These are phyloP conservation scores for Ophiostoma sp. DNA, from an alignment of 2,329 filamentous ascomycete species.

Conservation along the genomic window DNA sequence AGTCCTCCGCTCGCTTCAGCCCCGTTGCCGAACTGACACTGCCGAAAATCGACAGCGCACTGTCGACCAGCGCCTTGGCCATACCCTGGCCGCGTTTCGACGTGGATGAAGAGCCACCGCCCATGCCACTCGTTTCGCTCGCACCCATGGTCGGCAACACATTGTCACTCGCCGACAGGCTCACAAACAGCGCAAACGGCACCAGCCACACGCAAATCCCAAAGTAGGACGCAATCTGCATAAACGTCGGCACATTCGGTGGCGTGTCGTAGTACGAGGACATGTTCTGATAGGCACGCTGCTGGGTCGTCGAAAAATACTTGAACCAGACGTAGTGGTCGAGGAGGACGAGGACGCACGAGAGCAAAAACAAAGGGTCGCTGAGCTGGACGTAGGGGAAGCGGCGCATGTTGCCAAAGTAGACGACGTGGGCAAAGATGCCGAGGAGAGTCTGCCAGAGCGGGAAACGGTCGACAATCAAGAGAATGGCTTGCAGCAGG, in stretches of 20 bases:
- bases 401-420: conserved; percentile 78
- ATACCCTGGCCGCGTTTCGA: conserved; percentile 59
- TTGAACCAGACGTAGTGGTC: conserved; percentile 98
- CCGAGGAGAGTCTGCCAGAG: conserved; percentile 71
- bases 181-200: conserved; percentile 93
- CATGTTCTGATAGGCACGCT: conserved; percentile 57
- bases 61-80: conserved; percentile 65
- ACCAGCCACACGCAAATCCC: conserved; percentile 96
- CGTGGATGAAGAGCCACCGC: conserved; percentile 33
- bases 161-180: conserved; percentile 89
- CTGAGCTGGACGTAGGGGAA: conserved; percentile 79
- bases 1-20: conserved; percentile 44
- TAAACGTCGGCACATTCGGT: conserved; percentile 73
- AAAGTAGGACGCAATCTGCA: conserved; percentile 94
- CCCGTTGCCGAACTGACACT: conserved; percentile 45
- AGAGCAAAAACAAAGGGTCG: conserved; percentile 81
- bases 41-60: conserved; percentile 53
- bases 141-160: conserved; percentile 88
- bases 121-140: conserved; percentile 46
- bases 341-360: conserved; percentile 75
- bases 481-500: conserved; percentile 69
- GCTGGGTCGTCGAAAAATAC: conserved; percentile 73
- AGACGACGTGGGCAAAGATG: conserved; percentile 78
- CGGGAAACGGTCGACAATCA: conserved; percentile 83
- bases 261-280: conserved; percentile 63